Evolutionary conservation across 192 early-diverging fungal species (phyloP).

Genomic region (Umbelopsis isabellina): DNA sequence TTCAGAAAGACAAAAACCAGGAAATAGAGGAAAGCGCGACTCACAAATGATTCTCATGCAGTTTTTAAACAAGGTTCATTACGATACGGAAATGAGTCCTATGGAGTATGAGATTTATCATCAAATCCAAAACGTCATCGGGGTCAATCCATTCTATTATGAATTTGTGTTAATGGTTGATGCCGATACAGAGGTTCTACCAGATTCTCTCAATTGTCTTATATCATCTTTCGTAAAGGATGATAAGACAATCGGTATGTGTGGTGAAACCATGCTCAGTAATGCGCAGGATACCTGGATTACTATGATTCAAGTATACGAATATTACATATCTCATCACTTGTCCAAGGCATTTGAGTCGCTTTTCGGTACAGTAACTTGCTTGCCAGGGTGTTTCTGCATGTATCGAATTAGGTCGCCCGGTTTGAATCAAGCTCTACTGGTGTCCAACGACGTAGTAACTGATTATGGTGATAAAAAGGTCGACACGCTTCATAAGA

Average conservation of each 20-base stretch:
- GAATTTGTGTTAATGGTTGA: slow-evolving; percentile 98
- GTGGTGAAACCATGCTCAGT: slow-evolving; percentile 92
- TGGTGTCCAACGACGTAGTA: slow-evolving; percentile 87
- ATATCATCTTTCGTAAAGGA: slow-evolving; percentile 91
- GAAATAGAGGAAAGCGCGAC: slow-evolving; percentile 98
- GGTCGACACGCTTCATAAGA: slow-evolving; percentile 96
- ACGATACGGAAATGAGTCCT: slow-evolving; percentile 91
- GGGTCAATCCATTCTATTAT: slow-evolving; percentile 92
- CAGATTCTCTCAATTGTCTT: slow-evolving; percentile 89
- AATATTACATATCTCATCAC: slow-evolving; percentile 97
- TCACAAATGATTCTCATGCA: slow-evolving; percentile 97
- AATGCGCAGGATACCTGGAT: slow-evolving; percentile 94
- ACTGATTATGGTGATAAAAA: slow-evolving; percentile 91
- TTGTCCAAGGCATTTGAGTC: slow-evolving; percentile 97
- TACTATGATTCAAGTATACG: slow-evolving; percentile 99
- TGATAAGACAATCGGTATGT: slow-evolving; percentile 87
- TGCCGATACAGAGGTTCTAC: slow-evolving; percentile 91
- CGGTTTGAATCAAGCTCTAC: slow-evolving; percentile 83
- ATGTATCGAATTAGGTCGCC: slow-evolving; percentile 97
- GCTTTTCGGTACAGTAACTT: slow-evolving; percentile 94
- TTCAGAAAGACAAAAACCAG: slow-evolving; percentile 84
- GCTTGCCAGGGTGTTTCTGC: slow-evolving; percentile 97
- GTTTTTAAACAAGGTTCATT: slow-evolving; percentile 96
- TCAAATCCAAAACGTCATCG: slow-evolving; percentile 98
- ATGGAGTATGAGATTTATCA: slow-evolving; percentile 97